These are phyloP conservation scores for Adiantum capillusveneris DNA, from an alignment of 75 land plant species.

Conservation along the genomic window DNA sequence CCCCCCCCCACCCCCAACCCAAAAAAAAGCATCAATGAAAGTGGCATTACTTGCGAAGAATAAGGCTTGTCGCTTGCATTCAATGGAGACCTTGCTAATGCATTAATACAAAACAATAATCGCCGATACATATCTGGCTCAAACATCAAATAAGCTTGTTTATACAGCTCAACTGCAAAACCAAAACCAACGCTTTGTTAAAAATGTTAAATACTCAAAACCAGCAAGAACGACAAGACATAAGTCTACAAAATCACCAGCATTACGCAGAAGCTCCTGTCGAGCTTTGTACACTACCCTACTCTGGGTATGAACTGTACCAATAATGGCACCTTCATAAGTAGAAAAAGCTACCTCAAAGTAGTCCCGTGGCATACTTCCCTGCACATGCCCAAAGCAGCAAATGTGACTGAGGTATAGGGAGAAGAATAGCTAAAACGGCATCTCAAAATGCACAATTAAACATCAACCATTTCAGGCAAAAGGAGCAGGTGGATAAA, in stretches of 20 bases:
- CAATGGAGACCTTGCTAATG: slow-evolving; percentile 35
- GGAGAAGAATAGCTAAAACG: too few species aligned
- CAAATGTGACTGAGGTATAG: too few species aligned
- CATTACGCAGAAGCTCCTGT: slow-evolving; percentile 78
- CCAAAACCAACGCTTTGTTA: too few species aligned
- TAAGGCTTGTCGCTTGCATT: slow-evolving; percentile 26
- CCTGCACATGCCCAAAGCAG: too few species aligned
- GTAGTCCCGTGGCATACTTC: slow-evolving; percentile 51
- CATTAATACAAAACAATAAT: slow-evolving; percentile 45
- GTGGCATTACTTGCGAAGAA: neutral
- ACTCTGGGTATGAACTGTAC: slow-evolving; percentile 30
- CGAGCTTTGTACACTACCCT: slow-evolving; percentile 60
- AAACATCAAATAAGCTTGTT: slow-evolving; percentile 71
- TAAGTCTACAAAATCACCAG: slow-evolving; percentile 39
- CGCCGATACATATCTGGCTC: slow-evolving; percentile 48
- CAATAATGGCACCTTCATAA: slow-evolving; percentile 49
- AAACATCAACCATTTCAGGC: too few species aligned
- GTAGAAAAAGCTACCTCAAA: slow-evolving; percentile 65
- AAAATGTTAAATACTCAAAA: too few species aligned
- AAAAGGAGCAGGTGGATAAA: too few species aligned
- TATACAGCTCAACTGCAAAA: slow-evolving; percentile 78
- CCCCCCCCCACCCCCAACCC: too few species aligned
- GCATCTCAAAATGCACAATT: too few species aligned
- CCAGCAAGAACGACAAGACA: neutral
- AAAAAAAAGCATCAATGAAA: neutral